Conservation (phyloP, 371 early-diverging fungal species). For the Sporodiniella umbellata region DNA sequence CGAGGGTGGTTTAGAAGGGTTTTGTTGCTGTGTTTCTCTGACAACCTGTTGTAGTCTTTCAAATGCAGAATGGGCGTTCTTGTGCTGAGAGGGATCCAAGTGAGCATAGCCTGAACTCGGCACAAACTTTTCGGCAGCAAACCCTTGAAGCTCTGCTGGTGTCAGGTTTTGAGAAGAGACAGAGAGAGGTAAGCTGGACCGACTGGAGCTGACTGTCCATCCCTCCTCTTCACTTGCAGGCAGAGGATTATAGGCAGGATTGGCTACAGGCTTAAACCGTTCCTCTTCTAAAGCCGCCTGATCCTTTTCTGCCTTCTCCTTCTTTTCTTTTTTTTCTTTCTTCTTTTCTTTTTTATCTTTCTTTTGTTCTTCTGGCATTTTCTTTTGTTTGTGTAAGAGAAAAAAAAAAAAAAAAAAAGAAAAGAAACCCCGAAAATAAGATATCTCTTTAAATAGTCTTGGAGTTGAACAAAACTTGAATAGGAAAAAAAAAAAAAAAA, state of each 20-base stretch:
- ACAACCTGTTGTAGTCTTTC: slow-evolving; percentile 13
- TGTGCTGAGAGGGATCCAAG: slow-evolving; percentile 16
- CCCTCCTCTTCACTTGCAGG: slow-evolving; percentile 1
- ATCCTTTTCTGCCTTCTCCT: slow-evolving; percentile 2
- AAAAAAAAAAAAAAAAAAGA: not conserved
- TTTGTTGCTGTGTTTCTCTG: not conserved
- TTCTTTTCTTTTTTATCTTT: slow-evolving; percentile 9
- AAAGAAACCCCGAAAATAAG: not conserved
- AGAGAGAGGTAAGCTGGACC: not conserved
- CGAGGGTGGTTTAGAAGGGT: not conserved
- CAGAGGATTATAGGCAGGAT: slow-evolving; percentile 14
- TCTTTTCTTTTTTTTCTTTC: slow-evolving; percentile 3
- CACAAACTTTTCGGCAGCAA: slow-evolving; percentile 15
- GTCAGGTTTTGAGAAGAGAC: slow-evolving; percentile 2
- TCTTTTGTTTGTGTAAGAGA: not conserved
- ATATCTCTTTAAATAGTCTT: not conserved
- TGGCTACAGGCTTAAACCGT: slow-evolving; percentile 13
- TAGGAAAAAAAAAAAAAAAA: no score
- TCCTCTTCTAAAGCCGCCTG: slow-evolving; percentile 1
- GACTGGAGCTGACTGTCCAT: slow-evolving; percentile 7
- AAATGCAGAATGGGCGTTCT: slow-evolving; percentile 17
- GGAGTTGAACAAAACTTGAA: no score
- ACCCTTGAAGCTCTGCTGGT: slow-evolving; percentile 21
- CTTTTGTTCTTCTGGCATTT: slow-evolving; percentile 2
- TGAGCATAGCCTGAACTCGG: slow-evolving; percentile 17